A percentile compares a stretch with the other conserved stretches of the same genome.
These are phyloP conservation scores for Mallotus nudiflorus DNA, from an alignment of 345 rosid species.

Conservation along the genomic window DNA sequence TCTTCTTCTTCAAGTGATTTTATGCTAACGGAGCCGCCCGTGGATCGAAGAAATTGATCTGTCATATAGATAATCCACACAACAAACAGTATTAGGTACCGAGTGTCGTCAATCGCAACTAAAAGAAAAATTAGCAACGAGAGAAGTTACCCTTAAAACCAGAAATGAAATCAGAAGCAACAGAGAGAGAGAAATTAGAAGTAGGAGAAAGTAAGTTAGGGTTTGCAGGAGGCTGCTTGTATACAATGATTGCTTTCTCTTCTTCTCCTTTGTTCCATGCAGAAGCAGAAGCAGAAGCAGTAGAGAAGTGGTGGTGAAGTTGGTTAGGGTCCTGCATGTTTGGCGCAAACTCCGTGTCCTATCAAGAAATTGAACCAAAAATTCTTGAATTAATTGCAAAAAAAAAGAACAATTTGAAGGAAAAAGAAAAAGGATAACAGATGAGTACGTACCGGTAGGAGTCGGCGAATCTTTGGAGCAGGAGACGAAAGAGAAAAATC, in stretches of 20 bases:
- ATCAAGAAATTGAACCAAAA: not conserved
- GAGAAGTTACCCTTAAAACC: constrained; percentile 47
- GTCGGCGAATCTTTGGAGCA: constrained; percentile 72
- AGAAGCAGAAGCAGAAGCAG: too few species aligned
- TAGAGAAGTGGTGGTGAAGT: too few species aligned
- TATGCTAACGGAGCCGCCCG: not conserved
- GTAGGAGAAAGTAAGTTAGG: constrained; percentile 20
- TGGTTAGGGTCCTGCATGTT: too few species aligned
- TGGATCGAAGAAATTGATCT: constrained; percentile 37
- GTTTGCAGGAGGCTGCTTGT: constrained; percentile 35
- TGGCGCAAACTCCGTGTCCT: constrained; percentile 59
- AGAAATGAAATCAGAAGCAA: constrained; percentile 46
- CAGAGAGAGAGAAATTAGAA: constrained; percentile 31
- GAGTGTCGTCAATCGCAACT: too few species aligned
- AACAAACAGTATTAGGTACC: too few species aligned
- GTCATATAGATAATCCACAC: not conserved
- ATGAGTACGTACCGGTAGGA: constrained; percentile 34
- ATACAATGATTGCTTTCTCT: constrained; percentile 72
- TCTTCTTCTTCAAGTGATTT: constrained; percentile 22
- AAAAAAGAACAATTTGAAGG: too few species aligned
- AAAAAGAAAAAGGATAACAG: not conserved
- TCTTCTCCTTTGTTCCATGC: constrained; percentile 51
- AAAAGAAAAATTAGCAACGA: not conserved
- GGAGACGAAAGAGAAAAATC: constrained; percentile 83
- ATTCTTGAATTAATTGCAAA: not conserved